A percentile compares a stretch with the other conserved stretches of the same genome.
phyloP scores from a whole-genome alignment of 306 rosid genomes.

The peach (Prunus persica) region DNA sequence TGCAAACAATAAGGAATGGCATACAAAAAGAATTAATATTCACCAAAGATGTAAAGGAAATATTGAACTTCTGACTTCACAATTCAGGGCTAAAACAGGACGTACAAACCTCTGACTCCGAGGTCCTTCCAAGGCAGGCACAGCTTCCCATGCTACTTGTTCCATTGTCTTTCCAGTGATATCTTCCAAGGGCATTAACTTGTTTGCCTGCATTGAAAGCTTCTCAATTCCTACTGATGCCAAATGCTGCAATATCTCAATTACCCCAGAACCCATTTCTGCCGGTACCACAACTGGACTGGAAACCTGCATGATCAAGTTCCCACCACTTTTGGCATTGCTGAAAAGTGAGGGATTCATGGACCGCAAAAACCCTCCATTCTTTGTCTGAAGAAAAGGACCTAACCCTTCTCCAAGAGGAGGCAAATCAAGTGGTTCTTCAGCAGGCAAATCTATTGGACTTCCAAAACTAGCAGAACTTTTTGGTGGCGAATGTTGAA shows the following conservation, averaged over 20 bases:
- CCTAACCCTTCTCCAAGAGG: slow-evolving; percentile 82
- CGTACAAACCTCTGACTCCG: slow-evolving; percentile 60
- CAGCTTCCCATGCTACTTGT: slow-evolving; percentile 85
- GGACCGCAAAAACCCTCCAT: slow-evolving; percentile 79
- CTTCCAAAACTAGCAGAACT: slow-evolving; percentile 60
- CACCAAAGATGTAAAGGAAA: slow-evolving; percentile 8
- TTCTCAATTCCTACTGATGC: slow-evolving; percentile 88
- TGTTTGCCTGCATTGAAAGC: slow-evolving; percentile 89
- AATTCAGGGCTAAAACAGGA: slow-evolving; percentile 14
- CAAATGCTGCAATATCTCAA: slow-evolving; percentile 69
- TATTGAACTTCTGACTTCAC: slow-evolving; percentile 1
- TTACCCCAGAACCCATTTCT: slow-evolving; percentile 87
- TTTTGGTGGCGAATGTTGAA: slow-evolving; percentile 74
- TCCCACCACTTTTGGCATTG: slow-evolving; percentile 60
- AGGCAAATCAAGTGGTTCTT: slow-evolving; percentile 56
- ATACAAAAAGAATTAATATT: slow-evolving; percentile 11
- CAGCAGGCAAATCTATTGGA: slow-evolving; percentile 50
- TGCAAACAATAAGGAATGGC: slow-evolving; percentile 29
- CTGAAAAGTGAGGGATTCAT: slow-evolving; percentile 76
- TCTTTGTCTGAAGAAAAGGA: slow-evolving; percentile 69
- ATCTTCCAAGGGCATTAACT: slow-evolving; percentile 88
- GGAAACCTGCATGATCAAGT: slow-evolving; percentile 86
- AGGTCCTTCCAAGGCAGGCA: slow-evolving; percentile 47
- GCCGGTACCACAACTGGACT: slow-evolving; percentile 87
- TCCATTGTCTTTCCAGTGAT: slow-evolving; percentile 91